Base-by-base conservation (phyloP, 2,329 filamentous ascomycete genomes). In the Trichoderma lentiforme region DNA sequence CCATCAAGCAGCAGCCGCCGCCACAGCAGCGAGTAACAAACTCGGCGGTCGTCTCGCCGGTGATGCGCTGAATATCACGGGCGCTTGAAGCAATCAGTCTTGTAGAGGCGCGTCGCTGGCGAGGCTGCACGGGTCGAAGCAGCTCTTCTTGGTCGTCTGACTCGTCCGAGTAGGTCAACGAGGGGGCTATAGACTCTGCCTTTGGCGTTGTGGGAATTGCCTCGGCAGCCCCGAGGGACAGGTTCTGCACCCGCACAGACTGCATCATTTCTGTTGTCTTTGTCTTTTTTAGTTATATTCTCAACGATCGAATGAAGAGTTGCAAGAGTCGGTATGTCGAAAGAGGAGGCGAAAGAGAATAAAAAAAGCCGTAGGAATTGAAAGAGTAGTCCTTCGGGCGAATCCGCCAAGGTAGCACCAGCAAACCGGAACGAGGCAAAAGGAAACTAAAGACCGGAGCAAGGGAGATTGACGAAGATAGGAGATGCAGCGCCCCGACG, bases 61-160 rank as follows among this genome's bases (percentile, higher is more conserved):
- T 91, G 72, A 91, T 88, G 75, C 88, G 85, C 77, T 88, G 87
- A 53, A 91, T 86, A 74, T 91, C 89, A 63, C 85, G 86, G 34
- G 87, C 87, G 78, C 84, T 91, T 80, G 90, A 88, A 57, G 89
- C 87, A 75, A 91, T 90, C 58, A 93, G 84, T 15, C 87, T 87
- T 8, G 91, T 93, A 4, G 91, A 93, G 71, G 91, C 92, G 67
- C 91, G 90, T 68, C 91, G 87, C 34, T 82, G 84, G 60, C 87
- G 87, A 61, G 80, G 80, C 73, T 83, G 82, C 39, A 83, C 82
- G 28, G 80, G 77, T 26, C 84, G 84, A 74, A 83, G 81, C 63
- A 82, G 81, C 73, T 86, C 86, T 64, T 89, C 87, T 70, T 86
- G 85, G 72, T 88, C 88, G 75, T 90, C 88, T 30, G 88, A 90